phyloP scores from a whole-genome alignment of 495 filamentous ascomycete genomes.

The Articulospora tetracladia region DNA sequence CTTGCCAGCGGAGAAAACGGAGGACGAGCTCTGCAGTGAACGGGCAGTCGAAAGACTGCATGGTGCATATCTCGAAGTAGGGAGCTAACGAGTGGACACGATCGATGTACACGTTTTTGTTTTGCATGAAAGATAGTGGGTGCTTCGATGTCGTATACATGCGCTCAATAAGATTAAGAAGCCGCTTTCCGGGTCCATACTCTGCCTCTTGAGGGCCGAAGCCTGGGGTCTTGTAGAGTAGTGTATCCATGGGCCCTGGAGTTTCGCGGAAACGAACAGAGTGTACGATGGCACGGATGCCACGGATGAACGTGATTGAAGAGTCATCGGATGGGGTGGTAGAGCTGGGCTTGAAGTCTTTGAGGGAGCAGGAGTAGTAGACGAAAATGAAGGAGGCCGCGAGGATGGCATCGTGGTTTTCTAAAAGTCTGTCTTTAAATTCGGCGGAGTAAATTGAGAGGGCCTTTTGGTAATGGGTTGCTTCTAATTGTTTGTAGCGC shows the following conservation, averaged over 20 bases:
- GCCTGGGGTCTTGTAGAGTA: background rate
- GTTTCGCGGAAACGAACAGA: background rate
- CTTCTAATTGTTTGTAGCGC: background rate
- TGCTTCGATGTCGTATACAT: background rate
- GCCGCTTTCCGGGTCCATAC: background rate
- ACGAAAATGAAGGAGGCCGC: constrained; percentile 6
- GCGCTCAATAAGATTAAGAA: constrained; percentile 5
- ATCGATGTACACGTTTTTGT: constrained; percentile 8
- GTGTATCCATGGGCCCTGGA: background rate
- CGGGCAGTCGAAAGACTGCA: background rate
- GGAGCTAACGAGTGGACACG: constrained; percentile 2
- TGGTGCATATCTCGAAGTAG: background rate
- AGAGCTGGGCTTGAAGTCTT: constrained; percentile 10
- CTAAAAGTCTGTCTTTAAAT: background rate
- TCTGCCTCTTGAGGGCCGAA: background rate
- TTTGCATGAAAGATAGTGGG: background rate
- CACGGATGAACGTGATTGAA: constrained; percentile 7
- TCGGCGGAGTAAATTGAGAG: constrained; percentile 3
- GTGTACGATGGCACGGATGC: constrained; percentile 2
- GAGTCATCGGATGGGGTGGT: background rate
- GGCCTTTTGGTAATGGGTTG: constrained; percentile 5
- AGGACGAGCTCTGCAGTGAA: background rate
- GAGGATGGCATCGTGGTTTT: constrained; percentile 7
- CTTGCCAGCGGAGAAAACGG: constrained; percentile 9
- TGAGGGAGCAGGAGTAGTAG: constrained; percentile 7